These are phyloP conservation scores for Umbilicaria muhlenbergii DNA, from an alignment of 495 filamentous ascomycete genomes.

Conservation along the genomic window DNA sequence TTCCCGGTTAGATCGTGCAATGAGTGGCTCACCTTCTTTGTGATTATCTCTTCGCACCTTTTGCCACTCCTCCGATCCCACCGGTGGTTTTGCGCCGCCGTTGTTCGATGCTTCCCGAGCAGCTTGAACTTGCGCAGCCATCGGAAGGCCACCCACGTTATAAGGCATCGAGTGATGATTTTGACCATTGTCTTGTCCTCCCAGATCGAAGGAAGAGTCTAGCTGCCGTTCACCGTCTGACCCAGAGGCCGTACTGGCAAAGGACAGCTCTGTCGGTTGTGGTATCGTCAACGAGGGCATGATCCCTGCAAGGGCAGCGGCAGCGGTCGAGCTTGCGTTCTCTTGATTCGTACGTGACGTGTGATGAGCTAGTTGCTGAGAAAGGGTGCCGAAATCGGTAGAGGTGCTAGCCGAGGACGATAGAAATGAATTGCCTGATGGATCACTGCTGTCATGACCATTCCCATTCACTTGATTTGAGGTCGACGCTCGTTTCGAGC, in stretches of 20 bases:
- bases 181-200: constrained; percentile 16
- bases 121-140: constrained; percentile 31
- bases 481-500: constrained; percentile 3
- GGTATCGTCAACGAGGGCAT: constrained; percentile 56
- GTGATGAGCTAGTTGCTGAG: constrained; percentile 9
- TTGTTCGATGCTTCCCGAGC: constrained; percentile 27
- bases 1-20: background rate
- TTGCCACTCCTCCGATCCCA: constrained; percentile 96
- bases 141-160: constrained; percentile 19
- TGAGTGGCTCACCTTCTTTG: constrained; percentile 68
- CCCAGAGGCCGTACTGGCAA: constrained; percentile 28
- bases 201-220: constrained; percentile 23
- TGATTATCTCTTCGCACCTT: constrained; percentile 95
- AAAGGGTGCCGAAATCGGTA: constrained; percentile 4
- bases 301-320: constrained; percentile 51
- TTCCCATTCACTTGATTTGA: constrained; percentile 8
- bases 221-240: constrained; percentile 21
- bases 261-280: constrained; percentile 53
- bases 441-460: background rate
- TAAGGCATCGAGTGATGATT: constrained; percentile 15
- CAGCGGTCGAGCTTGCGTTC: constrained; percentile 42
- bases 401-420: background rate
- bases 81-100: constrained; percentile 54
- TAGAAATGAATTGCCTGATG: background rate
- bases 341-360: constrained; percentile 17